Evolutionary conservation across 169 alveolate species (phyloP).

Genomic region (Babesia caballi): DNA sequence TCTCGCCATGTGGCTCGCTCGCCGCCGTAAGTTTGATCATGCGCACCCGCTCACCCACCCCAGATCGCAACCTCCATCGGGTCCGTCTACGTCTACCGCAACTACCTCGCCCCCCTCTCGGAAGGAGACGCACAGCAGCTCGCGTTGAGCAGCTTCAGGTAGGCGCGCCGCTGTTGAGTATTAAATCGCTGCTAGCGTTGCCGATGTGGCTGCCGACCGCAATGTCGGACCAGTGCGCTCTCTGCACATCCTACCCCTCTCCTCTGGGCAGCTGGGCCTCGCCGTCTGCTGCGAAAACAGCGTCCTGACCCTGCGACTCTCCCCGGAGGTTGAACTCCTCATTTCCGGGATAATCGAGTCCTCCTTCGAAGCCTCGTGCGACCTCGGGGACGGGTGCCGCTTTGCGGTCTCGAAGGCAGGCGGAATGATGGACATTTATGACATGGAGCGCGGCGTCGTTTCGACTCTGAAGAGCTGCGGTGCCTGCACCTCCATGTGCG

Average conservation of each 20-base stretch:
- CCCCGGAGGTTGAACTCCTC: neutral
- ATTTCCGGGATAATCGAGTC: constrained; percentile 2
- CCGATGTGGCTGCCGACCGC: neutral
- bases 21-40: constrained; percentile 22
- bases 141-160: neutral
- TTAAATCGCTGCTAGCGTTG: neutral
- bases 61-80: constrained; percentile 18
- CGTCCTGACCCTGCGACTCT: neutral
- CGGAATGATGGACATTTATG: constrained; percentile 4
- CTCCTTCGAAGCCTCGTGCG: constrained; percentile 12
- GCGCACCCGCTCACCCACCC: neutral
- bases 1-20: constrained; percentile 34
- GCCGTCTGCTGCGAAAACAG: constrained; percentile 6
- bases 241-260: neutral
- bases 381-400: neutral
- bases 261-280: constrained; percentile 3
- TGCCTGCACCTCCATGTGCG: constrained; percentile 3
- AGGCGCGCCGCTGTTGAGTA: neutral
- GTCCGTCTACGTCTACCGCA: constrained; percentile 13
- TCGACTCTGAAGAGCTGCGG: neutral
- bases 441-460: constrained; percentile 6
- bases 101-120: constrained; percentile 1
- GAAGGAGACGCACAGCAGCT: neutral
- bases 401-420: constrained; percentile 15
- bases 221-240: neutral